These are phyloP conservation scores for Kurtzmaniella quercitrusa DNA, from an alignment of 1,139 yeast species.

Conservation along the genomic window DNA sequence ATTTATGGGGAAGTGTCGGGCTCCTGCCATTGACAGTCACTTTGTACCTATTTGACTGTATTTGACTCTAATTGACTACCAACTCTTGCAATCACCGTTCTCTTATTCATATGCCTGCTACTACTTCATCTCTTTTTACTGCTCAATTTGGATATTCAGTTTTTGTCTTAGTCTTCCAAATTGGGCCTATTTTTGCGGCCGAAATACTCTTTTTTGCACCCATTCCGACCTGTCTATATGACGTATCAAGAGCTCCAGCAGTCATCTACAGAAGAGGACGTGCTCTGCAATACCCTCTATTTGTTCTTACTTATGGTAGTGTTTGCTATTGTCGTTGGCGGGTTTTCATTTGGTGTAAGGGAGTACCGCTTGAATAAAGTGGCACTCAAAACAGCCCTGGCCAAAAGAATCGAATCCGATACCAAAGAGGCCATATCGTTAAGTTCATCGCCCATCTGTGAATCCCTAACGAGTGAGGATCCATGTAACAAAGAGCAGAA, in stretches of 20 bases:
- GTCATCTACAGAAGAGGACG: conserved; percentile 13
- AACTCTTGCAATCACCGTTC: too few species aligned
- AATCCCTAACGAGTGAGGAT: neutral
- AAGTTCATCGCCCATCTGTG: neutral
- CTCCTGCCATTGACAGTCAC: too few species aligned
- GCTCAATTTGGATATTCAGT: too few species aligned
- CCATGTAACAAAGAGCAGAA: too few species aligned
- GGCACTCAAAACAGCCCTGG: neutral
- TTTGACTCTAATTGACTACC: too few species aligned
- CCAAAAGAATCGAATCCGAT: neutral
- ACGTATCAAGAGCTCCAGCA: neutral
- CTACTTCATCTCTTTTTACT: too few species aligned
- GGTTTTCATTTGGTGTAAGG: conserved; percentile 21
- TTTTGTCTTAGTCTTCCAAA: too few species aligned
- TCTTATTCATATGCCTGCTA: too few species aligned
- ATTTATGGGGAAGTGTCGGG: too few species aligned
- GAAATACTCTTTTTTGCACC: conserved; percentile 1
- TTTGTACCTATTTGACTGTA: too few species aligned
- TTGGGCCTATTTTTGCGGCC: neutral
- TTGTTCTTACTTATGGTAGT: conserved; percentile 24
- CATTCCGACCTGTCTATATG: neutral
- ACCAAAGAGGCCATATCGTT: neutral
- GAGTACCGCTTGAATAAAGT: conserved; percentile 15
- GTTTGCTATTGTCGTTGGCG: conserved; percentile 18
- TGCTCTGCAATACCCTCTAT: conserved; percentile 27